Evolutionary conservation across 2,329 filamentous ascomycete species (phyloP).

Genomic region (Neurospora sp.): DNA sequence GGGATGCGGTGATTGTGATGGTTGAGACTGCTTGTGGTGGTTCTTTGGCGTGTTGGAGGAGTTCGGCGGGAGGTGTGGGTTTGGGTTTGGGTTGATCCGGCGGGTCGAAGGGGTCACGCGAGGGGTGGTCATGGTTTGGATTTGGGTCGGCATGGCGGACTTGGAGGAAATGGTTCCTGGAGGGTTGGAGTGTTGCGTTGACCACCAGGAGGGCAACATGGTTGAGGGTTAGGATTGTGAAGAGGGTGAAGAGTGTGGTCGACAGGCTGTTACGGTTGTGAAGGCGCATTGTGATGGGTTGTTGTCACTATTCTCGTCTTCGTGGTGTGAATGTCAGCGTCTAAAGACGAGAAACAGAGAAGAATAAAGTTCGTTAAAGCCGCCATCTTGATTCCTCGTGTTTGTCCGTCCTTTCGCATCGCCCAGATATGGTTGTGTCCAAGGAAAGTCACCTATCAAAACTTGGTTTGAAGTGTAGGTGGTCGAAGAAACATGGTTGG

Average conservation of each 20-base stretch:
- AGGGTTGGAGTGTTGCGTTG: background rate
- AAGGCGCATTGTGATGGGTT: background rate
- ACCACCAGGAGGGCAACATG: background rate
- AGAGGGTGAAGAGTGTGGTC: background rate
- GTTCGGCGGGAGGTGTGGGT: background rate
- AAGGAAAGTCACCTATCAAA: background rate
- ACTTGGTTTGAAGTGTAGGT: constrained; percentile 3
- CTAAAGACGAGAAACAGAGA: background rate
- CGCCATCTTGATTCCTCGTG: background rate
- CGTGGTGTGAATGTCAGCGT: background rate
- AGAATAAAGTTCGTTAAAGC: background rate
- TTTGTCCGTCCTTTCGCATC: background rate
- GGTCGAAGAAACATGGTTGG: constrained; percentile 2
- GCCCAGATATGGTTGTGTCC: background rate
- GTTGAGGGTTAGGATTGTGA: background rate
- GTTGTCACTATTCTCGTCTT: background rate
- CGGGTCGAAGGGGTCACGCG: too few species aligned
- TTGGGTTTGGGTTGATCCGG: background rate
- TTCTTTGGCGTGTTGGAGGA: background rate
- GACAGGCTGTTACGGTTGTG: background rate
- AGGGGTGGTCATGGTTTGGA: too few species aligned
- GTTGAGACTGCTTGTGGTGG: background rate
- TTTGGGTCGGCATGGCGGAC: background rate
- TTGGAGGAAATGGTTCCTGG: background rate
- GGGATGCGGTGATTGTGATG: constrained; percentile 19